These are phyloP conservation scores for Wickerhamomyces bisporus DNA, from an alignment of 805 yeast genomes.

Conservation along the genomic window DNA sequence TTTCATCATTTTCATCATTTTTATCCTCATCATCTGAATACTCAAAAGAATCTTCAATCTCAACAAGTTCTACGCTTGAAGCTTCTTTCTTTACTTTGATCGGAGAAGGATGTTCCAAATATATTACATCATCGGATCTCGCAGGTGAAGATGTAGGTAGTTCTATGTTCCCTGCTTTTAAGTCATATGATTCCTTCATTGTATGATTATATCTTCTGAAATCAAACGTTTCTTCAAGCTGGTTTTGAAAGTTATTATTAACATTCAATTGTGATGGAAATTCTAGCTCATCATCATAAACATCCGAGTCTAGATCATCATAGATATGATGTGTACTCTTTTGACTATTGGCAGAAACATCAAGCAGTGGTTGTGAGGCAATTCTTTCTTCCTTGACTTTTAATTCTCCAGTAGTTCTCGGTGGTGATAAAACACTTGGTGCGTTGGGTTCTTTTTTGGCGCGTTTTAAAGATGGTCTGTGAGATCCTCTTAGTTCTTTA, in stretches of 20 bases:
- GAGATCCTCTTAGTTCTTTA: too few species aligned
- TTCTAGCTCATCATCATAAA: too few species aligned
- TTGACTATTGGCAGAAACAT: too few species aligned
- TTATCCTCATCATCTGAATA: slow-evolving; percentile 7
- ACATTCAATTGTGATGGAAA: background rate
- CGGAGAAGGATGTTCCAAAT: slow-evolving; percentile 3
- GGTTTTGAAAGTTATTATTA: background rate
- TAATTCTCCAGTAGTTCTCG: background rate
- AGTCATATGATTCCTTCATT: background rate
- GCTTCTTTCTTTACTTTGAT: slow-evolving; percentile 6
- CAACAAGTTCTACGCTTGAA: background rate
- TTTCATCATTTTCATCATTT: slow-evolving; percentile 3
- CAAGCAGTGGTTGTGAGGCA: too few species aligned
- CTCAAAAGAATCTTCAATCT: slow-evolving; percentile 12
- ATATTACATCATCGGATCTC: background rate
- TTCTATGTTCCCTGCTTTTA: too few species aligned
- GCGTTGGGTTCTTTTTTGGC: background rate
- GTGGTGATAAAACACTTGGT: background rate
- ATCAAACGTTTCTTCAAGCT: too few species aligned
- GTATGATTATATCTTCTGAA: background rate
- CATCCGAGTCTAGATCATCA: too few species aligned
- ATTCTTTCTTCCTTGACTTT: background rate
- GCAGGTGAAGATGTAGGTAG: slow-evolving; percentile 12
- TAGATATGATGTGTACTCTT: too few species aligned
- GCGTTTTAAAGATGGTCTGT: background rate